Percentiles rank a stretch among this genome's conserved stretches.
Evolutionary conservation across 2,329 filamentous ascomycete genomes (phyloP).

Genomic region (Alternaria gaisen): DNA sequence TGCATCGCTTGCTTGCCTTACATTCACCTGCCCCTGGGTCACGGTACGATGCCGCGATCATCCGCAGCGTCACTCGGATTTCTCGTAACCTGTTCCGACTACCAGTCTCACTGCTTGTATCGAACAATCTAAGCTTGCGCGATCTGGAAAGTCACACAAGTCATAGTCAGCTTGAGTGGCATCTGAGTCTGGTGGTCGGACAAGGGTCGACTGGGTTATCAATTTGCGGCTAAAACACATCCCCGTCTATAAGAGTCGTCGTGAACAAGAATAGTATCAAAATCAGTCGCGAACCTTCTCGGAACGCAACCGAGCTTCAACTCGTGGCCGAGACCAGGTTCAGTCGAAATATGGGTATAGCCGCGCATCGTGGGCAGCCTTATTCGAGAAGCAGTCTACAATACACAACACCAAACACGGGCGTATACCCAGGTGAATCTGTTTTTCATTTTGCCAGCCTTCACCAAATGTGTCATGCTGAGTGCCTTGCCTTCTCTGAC

Average conservation of each 20-base stretch:
- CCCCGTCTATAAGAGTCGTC: slow-evolving; percentile 17
- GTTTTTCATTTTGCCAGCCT: background rate
- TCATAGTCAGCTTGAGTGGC: background rate
- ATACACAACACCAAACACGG: background rate
- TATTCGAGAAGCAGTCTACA: background rate
- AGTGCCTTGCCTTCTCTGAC: background rate
- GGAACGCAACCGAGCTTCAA: slow-evolving; percentile 12
- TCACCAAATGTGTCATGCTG: background rate
- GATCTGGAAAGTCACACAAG: background rate
- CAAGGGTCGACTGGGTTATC: slow-evolving; percentile 23
- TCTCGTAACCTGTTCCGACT: slow-evolving; percentile 1
- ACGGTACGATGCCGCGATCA: slow-evolving; percentile 2
- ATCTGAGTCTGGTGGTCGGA: slow-evolving; percentile 5
- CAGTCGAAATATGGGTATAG: background rate
- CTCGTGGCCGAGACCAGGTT: background rate
- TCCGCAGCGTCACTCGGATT: slow-evolving; percentile 2
- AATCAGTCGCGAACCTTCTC: slow-evolving; percentile 5
- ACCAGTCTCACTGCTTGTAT: slow-evolving; percentile 14
- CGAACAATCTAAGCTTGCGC: slow-evolving; percentile 11
- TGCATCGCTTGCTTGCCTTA: slow-evolving; percentile 5
- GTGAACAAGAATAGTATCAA: slow-evolving; percentile 36
- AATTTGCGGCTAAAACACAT: slow-evolving; percentile 42
- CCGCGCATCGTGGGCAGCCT: background rate
- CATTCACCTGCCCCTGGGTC: slow-evolving; percentile 20
- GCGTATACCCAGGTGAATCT: background rate